phyloP scores from a whole-genome alignment of 1,284 basidiomycete genomes.

The Puccinia polysora region DNA sequence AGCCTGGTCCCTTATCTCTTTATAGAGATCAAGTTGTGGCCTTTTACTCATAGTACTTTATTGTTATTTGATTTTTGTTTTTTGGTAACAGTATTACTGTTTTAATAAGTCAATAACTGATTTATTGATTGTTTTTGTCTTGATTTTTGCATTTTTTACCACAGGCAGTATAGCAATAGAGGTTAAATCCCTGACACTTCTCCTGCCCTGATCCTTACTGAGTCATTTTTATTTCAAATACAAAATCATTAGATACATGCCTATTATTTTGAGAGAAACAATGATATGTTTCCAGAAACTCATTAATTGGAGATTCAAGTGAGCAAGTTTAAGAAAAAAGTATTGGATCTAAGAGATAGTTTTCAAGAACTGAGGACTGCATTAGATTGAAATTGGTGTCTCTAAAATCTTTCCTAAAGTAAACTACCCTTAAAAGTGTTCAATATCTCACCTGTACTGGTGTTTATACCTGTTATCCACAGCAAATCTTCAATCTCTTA shows the following conservation, averaged over 20 bases:
- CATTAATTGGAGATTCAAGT: conserved; percentile 96
- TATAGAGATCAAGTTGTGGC: too few relatives aligned
- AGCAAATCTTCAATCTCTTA: conserved; percentile 70
- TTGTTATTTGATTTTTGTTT: too few relatives aligned
- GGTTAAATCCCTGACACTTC: too few relatives aligned
- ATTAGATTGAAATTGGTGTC: not conserved
- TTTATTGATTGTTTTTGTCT: too few relatives aligned
- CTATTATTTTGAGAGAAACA: conserved; percentile 99
- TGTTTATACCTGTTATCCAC: conserved; percentile 52
- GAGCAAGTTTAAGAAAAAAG: conserved; percentile 83
- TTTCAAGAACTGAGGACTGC: conserved; percentile 51
- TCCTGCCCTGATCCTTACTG: conserved; percentile 62
- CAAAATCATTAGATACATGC: conserved; percentile 94
- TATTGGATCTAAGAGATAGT: conserved; percentile 75
- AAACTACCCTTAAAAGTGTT: conserved; percentile 51
- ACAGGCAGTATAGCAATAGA: too few relatives aligned
- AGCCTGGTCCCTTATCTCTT: too few relatives aligned
- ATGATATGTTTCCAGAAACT: conserved; percentile 95
- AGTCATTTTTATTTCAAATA: conserved; percentile 92
- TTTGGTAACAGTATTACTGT: too few relatives aligned
- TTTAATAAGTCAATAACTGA: too few relatives aligned
- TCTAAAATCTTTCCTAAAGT: conserved; percentile 11
- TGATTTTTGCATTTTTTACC: too few relatives aligned
- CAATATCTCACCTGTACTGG: conserved; percentile 66
- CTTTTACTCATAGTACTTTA: too few relatives aligned